phyloP scores from a whole-genome alignment of 495 filamentous ascomycete species.

The Elasticomyces elasticus region DNA sequence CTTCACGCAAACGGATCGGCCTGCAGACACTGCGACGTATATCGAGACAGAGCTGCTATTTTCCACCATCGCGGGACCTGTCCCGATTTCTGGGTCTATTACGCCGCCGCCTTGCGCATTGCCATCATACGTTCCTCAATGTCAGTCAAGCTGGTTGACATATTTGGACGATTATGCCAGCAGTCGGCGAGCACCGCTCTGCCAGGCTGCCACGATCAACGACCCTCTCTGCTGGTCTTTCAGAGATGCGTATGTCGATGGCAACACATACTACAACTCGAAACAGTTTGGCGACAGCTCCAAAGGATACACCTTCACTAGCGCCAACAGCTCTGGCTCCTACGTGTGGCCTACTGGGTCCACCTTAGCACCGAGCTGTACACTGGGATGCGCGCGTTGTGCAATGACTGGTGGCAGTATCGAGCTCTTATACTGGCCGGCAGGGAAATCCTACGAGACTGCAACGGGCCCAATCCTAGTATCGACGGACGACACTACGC shows the following conservation, averaged over 20 bases:
- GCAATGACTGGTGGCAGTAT: conserved; percentile 1
- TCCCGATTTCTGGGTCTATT: neutral
- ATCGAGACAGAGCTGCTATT: neutral
- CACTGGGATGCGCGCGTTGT: conserved; percentile 1
- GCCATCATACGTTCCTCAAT: neutral
- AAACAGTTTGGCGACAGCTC: neutral
- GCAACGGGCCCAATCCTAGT: neutral
- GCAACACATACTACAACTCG: neutral
- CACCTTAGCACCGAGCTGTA: neutral
- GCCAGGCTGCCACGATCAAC: neutral
- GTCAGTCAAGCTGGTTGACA: neutral
- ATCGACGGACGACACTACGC: neutral
- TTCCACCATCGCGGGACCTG: neutral
- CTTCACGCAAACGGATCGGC: no score
- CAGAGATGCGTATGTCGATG: neutral
- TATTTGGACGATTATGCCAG: neutral
- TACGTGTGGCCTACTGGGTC: neutral
- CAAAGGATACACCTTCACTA: neutral
- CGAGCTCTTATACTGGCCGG: conserved; percentile 2
- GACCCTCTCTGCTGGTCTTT: neutral
- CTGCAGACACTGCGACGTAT: neutral
- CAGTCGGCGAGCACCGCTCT: neutral
- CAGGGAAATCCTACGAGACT: neutral
- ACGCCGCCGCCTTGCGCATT: neutral
- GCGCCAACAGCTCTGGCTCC: neutral